Evolutionary conservation across 345 rosid genomes (phyloP), one percentile per base, ranked within the genome.

Genomic region (Lenwebbia sp.): DNA sequence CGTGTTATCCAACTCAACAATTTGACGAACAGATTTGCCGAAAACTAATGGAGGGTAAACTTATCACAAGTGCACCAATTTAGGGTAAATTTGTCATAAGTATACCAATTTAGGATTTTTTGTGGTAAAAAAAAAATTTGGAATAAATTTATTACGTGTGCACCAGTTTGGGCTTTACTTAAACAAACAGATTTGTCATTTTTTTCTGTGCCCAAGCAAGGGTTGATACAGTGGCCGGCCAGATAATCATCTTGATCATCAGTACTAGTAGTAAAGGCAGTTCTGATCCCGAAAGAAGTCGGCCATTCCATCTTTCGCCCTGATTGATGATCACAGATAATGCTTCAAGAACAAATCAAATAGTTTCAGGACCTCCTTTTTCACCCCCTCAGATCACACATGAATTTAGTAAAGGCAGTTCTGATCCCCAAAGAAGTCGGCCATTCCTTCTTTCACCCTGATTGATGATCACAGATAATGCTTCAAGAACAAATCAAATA

Each of bases 311-410:
- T 30, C 75, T 62, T 62, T 3, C 1, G 11, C 22, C 37, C 23
- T 3, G 5, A 62, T 30, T 30, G 41, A 54, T 30, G 75, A 2
- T 70, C 87, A 85, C 83, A 58, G 85, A 54, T 53, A 50, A 70
- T 88, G 88, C 65, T 54, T 82, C 86, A 85, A 90, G 52, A 28
- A 28, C 26, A 60, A 60, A 28, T 83, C 23, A 83, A 83, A 28
- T 83, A 52, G 84, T 83, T 53, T 5, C 60, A 87, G 53, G 21
- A 22, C 74, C 37, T 28, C 74, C 74, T 28, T 28, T 60, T 60
- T 28, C 21, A 57, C 8, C 40, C 40, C 74, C 74, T 60, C 17
- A 60, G 74, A 60, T 60, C 74, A 60, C 74, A 60, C 74, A 3
- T 28, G 74, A 60, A 60, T 60, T 58, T 60, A n/a, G n/a, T n/a